phyloP scores from a whole-genome alignment of 2,329 filamentous ascomycete species.

The Herpotrichia juniperi region DNA sequence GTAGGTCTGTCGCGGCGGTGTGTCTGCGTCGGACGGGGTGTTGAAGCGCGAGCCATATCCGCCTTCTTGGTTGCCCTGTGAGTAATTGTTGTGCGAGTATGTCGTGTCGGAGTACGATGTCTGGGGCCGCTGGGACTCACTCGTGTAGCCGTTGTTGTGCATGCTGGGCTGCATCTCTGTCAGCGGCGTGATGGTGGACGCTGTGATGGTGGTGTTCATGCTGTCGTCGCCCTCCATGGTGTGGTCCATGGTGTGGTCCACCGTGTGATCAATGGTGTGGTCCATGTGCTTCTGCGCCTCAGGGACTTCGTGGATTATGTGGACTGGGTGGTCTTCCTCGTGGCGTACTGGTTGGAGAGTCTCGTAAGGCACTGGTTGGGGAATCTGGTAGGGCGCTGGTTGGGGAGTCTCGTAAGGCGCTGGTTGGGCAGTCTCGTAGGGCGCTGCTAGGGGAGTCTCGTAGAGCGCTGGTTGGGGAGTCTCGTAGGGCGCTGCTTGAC shows the following conservation, averaged over 20 bases:
- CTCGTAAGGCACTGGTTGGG: neutral
- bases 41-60: slow-evolving; percentile 47
- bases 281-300: slow-evolving; percentile 42
- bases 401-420: neutral
- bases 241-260: too few relatives aligned
- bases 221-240: slow-evolving; percentile 52
- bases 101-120: slow-evolving; percentile 60
- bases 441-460: neutral
- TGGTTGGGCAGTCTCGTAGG: neutral
- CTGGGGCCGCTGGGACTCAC: slow-evolving; percentile 55
- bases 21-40: slow-evolving; percentile 56
- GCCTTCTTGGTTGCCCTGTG: slow-evolving; percentile 35
- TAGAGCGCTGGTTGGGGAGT: too few relatives aligned
- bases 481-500: neutral
- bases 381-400: neutral
- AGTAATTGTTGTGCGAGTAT: slow-evolving; percentile 51
- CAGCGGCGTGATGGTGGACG: slow-evolving; percentile 44
- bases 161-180: slow-evolving; percentile 43
- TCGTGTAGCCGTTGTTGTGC: slow-evolving; percentile 24
- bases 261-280: slow-evolving; percentile 49
- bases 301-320: neutral
- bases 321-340: neutral
- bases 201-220: slow-evolving; percentile 55
- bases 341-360: too few relatives aligned
- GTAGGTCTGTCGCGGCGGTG: slow-evolving; percentile 43